Evolutionary conservation across 192 early-diverging fungal species (phyloP), one percentile per base, ranked within the genome.

Genomic region (Backusella westeae): DNA sequence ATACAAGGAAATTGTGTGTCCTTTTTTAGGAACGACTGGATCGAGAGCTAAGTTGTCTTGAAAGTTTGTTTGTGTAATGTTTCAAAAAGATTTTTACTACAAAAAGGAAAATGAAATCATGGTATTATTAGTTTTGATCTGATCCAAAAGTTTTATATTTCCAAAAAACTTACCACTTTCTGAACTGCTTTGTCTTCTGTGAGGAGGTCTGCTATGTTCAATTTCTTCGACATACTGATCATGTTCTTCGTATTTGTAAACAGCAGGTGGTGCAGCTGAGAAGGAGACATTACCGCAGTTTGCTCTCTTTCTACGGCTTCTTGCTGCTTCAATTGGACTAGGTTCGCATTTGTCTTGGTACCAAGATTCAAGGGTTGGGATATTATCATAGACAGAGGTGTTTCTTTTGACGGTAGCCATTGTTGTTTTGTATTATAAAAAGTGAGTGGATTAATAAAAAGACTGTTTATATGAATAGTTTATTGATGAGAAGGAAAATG

Each of bases 61-160:
- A 63, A 63, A 63, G 56, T 63, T 63, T 63, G 56, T 63, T 63
- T 26, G 56, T 63, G 56, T 63, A 63, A 63, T 63, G 56, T 29
- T 63, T 63, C 56, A 63, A 63, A 29, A 63, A 63, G 21, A 26
- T 29, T 63, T 63, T 63, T 63, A 63, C 56, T 63, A 63, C 8
- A 63, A 63, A 63, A 63, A 63, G 56, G 56, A 63, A 63, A 63
- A 63, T 29, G 56, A 63, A 63, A 63, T 63, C 56, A 63, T 63
- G 56, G 56, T 63, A 14, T 44, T 44, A 4, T 49, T 49, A 5
- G 19, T 26, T 63, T 63, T 63, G 56, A 63, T 63, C 56, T 63
- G 56, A 63, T 63, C 56, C 53, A 56, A 56, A 56, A 56, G 8
- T 29, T 29, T 2, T 29, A 10, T 12, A 12, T 59, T 4, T 21